Base-by-base conservation (phyloP, 768 basidiomycete species). In the Leccinum arenicola region DNA sequence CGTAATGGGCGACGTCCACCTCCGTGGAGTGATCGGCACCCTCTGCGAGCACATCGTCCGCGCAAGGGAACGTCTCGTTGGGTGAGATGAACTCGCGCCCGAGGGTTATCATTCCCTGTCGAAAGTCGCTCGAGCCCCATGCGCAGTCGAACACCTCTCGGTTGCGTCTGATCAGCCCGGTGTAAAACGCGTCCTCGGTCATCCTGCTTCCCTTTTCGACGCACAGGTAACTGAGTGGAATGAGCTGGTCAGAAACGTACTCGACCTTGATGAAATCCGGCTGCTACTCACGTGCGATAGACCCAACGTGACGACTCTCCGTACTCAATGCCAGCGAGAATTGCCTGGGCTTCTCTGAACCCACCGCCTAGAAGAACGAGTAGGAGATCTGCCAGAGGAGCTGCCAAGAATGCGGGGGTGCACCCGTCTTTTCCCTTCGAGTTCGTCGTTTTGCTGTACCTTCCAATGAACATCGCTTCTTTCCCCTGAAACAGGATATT, bases 391-490 rank as follows among this genome's bases (percentile, higher is more conserved):
- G 1, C 0, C 0, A 62, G 55, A 2, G 55, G 17, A 0, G 31
- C 23, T 0, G 55, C n/a, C 15, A 60, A 7, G 17, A 60, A 56
- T 0, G 59, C 52, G 5, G 59, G 61, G 8, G 29, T 49, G 19
- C 61, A 63, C 3, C 2, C 1, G 0, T 63, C 53, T 14, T 1
- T 27, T 0, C 55, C 59, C 15, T 27, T 61, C 3, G 4, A 0
- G 5, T 57, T 54, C 0, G 49, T 57, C 0, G 56, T 57, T 45
- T 63, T 63, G 56, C 62, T 61, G 5, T 61, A 63, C 23, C 62
- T 57, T 0, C 0, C n/a, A 1, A 63, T 23, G 0, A 33, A 19
- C 0, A 62, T 7, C 0, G 43, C 31, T 3, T 63, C 61, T 0
- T 11, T 7, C 0, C 56, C 62, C 8, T 63, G 53, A 33, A 63